These are phyloP conservation scores for Rauvolfia tetraphylla DNA, from an alignment of 257 asterid genomes.

Conservation along the genomic window DNA sequence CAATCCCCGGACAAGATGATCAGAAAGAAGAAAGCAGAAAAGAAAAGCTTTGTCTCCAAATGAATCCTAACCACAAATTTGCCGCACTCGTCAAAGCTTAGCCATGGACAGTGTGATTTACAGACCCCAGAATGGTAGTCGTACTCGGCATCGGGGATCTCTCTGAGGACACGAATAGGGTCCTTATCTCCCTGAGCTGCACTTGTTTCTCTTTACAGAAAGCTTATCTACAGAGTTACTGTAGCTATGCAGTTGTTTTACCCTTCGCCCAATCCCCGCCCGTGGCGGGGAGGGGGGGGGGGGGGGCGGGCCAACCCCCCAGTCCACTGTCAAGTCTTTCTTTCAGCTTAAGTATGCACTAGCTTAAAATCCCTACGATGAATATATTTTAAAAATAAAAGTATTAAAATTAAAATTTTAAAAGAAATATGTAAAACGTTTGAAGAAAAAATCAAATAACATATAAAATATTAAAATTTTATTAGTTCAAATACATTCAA, in stretches of 20 bases:
- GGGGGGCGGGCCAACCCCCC: too few species aligned
- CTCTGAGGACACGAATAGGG: background rate
- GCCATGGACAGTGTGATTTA: background rate
- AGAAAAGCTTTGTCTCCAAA: background rate
- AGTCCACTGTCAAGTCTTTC: background rate
- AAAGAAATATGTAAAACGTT: too few species aligned
- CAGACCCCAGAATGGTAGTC: background rate
- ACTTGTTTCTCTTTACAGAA: background rate
- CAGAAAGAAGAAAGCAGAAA: background rate
- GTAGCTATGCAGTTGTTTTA: background rate
- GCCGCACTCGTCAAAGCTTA: background rate
- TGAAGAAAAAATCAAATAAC: too few species aligned
- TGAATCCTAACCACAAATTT: constrained; percentile 1
- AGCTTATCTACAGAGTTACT: background rate
- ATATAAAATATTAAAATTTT: too few species aligned
- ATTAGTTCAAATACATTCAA: too few species aligned
- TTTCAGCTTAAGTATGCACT: background rate
- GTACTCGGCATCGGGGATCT: background rate
- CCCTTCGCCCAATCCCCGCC: too few species aligned
- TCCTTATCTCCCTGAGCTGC: constrained; percentile 3
- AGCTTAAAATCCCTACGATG: too few species aligned
- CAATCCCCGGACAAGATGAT: background rate
- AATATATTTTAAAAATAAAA: too few species aligned
- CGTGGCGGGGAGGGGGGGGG: too few species aligned
- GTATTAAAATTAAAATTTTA: too few species aligned